Evolutionary conservation across 371 early-diverging fungal genomes (phyloP).

Genomic region (Zychaea mexicana): DNA sequence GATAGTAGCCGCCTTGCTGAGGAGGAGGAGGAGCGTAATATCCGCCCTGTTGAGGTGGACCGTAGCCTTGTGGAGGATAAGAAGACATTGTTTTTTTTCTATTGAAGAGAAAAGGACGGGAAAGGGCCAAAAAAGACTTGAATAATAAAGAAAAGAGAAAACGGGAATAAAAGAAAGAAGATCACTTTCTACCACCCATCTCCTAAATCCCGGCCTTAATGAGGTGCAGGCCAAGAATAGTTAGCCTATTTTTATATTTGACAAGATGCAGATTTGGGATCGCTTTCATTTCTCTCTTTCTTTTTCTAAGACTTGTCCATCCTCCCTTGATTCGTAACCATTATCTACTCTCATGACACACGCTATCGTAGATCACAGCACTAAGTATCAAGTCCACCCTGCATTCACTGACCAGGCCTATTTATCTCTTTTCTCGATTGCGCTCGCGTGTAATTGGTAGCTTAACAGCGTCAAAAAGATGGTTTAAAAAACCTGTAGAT

Average conservation of each 20-base stretch:
- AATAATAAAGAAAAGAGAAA: background rate
- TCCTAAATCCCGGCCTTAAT: background rate
- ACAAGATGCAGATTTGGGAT: too few species aligned
- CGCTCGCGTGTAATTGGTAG: too few species aligned
- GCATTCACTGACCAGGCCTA: too few species aligned
- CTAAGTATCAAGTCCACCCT: too few species aligned
- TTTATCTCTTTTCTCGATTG: too few species aligned
- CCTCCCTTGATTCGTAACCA: too few species aligned
- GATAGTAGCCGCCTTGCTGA: conserved; percentile 4
- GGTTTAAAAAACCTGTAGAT: too few species aligned
- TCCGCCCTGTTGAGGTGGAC: background rate
- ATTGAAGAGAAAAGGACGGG: background rate
- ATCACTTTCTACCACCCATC: background rate
- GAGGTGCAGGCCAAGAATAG: background rate
- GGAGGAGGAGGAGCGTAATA: conserved; percentile 3
- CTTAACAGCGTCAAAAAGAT: too few species aligned
- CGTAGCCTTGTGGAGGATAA: background rate
- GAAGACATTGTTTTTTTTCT: background rate
- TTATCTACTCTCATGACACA: too few species aligned
- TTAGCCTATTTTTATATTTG: background rate
- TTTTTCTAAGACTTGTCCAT: too few species aligned
- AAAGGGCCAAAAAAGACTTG: background rate
- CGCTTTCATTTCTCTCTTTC: too few species aligned
- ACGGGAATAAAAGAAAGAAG: background rate
- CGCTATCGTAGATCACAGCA: too few species aligned